A percentile compares a stretch with the other conserved stretches of the same genome.
These are phyloP conservation scores for Pythium phragmitis DNA, from an alignment of 352 stramenopile species.

Conservation along the genomic window DNA sequence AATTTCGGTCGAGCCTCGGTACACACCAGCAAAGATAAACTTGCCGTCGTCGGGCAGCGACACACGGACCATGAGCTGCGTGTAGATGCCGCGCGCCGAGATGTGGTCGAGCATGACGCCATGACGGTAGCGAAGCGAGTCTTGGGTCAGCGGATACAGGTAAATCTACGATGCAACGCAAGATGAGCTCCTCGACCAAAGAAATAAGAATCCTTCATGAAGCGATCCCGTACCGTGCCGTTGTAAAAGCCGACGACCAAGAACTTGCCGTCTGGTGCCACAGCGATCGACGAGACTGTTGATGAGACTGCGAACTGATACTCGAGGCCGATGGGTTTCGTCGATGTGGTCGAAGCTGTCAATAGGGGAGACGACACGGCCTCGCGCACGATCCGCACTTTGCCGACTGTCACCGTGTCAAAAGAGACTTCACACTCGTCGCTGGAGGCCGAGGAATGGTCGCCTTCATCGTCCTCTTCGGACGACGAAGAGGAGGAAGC, in stretches of 20 bases:
- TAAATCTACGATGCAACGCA: slow-evolving; percentile 32
- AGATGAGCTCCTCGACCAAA: slow-evolving; percentile 17
- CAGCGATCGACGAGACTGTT: slow-evolving; percentile 77
- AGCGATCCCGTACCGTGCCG: slow-evolving; percentile 38
- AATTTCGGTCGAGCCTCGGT: slow-evolving; percentile 86
- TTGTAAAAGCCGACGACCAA: slow-evolving; percentile 83
- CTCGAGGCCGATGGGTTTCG: slow-evolving; percentile 42
- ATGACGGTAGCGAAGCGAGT: slow-evolving; percentile 62
- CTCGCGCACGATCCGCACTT: slow-evolving; percentile 56
- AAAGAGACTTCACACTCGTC: slow-evolving; percentile 62
- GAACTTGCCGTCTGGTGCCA: slow-evolving; percentile 68
- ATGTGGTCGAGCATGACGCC: slow-evolving; percentile 83
- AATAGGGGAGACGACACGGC: slow-evolving; percentile 40
- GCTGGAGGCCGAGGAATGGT: slow-evolving; percentile 26
- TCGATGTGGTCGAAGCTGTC: slow-evolving; percentile 30
- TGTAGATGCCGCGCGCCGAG: slow-evolving; percentile 78
- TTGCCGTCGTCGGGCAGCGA: slow-evolving; percentile 71
- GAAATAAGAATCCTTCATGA: neutral
- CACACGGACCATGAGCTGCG: slow-evolving; percentile 78
- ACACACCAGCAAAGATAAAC: slow-evolving; percentile 86
- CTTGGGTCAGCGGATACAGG: slow-evolving; percentile 61
- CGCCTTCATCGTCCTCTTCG: slow-evolving; percentile 19
- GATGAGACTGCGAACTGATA: slow-evolving; percentile 61
- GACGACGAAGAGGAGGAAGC: slow-evolving; percentile 27
- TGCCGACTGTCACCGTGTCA: slow-evolving; percentile 60